Conservation (phyloP, 345 rosid species). For the Euphorbia lathyris region DNA sequence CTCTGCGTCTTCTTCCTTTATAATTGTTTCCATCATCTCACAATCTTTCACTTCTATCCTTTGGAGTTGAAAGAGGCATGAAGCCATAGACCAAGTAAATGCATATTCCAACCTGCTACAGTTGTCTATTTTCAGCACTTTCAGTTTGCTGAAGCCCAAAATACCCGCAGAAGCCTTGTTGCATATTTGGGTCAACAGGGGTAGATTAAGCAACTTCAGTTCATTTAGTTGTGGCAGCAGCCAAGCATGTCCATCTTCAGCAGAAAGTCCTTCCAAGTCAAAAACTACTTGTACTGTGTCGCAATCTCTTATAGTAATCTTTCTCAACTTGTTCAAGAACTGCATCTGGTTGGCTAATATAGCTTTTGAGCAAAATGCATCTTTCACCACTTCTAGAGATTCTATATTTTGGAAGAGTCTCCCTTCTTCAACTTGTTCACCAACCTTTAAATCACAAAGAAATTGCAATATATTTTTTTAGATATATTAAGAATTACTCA, state of each 20-base stretch:
- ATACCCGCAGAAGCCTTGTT: background rate
- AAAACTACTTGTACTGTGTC: background rate
- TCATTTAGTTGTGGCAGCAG: background rate
- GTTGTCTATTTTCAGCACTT: background rate
- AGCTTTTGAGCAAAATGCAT: background rate
- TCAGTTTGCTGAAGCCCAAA: background rate
- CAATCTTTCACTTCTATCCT: background rate
- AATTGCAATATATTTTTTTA: background rate
- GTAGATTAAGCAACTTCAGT: background rate
- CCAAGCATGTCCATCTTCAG: background rate
- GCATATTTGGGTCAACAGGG: conserved; percentile 5
- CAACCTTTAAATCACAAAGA: background rate
- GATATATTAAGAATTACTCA: too few relatives aligned
- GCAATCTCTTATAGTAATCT: background rate
- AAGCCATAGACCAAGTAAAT: background rate
- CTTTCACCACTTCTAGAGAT: background rate
- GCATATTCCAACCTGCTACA: background rate
- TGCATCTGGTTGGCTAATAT: background rate
- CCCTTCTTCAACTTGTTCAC: background rate
- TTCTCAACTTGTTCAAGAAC: background rate
- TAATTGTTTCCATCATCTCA: background rate
- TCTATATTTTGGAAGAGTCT: background rate
- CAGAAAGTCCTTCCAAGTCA: background rate
- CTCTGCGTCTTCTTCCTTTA: background rate
- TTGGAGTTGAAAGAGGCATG: background rate